phyloP scores from a whole-genome alignment of 2,329 filamentous ascomycete genomes.

The Aspergillus fijiensis region DNA sequence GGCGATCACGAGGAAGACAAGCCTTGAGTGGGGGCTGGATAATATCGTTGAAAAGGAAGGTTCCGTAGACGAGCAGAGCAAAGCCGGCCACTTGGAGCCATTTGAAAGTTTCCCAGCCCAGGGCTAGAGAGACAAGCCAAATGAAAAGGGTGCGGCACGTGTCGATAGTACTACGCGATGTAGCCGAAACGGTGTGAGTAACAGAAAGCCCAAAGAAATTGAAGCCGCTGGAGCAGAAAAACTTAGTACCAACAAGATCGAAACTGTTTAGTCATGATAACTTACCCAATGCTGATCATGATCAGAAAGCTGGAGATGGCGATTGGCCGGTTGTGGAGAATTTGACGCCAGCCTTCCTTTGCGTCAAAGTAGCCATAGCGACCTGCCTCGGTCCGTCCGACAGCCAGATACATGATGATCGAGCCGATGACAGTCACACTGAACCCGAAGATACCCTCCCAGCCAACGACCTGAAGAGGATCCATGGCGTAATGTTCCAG shows the following conservation, averaged over 20 bases:
- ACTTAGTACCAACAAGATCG: background rate
- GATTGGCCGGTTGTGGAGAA: constrained; percentile 70
- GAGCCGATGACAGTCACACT: constrained; percentile 74
- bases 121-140: constrained; percentile 88
- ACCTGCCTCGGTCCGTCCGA: constrained; percentile 74
- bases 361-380: constrained; percentile 86
- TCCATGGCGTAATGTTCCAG: constrained; percentile 76
- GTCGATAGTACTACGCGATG: constrained; percentile 91
- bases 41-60: constrained; percentile 93
- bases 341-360: constrained; percentile 77
- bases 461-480: constrained; percentile 88
- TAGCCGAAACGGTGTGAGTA: constrained; percentile 84
- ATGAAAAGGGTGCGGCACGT: constrained; percentile 94
- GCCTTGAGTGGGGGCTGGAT: constrained; percentile 76
- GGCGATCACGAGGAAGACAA: constrained; percentile 56
- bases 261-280: constrained; percentile 22
- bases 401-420: constrained; percentile 71
- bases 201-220: constrained; percentile 98
- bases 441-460: constrained; percentile 94
- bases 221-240: constrained; percentile 67
- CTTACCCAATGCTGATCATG: constrained; percentile 96
- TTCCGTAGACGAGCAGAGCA: constrained; percentile 87
- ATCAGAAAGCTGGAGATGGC: constrained; percentile 79
- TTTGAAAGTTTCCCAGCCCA: constrained; percentile 98
- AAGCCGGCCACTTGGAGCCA: constrained; percentile 93